Evolutionary conservation across 2,329 filamentous ascomycete species (phyloP), one percentile per base, ranked within the genome.

Genomic region (Monilinia polystroma): DNA sequence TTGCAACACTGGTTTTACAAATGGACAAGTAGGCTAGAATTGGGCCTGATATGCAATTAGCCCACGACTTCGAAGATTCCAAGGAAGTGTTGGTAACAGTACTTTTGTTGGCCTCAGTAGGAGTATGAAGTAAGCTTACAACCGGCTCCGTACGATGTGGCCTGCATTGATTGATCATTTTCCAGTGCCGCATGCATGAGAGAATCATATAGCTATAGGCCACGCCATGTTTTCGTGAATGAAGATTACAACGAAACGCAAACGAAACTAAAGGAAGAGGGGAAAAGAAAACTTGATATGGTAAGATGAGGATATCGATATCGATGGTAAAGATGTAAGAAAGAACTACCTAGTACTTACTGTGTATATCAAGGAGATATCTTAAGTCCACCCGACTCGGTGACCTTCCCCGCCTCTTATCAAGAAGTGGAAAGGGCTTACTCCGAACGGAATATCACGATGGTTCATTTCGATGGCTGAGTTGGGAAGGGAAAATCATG

Each of bases 351-450:
- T 35, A 35, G 29, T 3, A 29, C 29, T 8, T 35, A 35, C 32
- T 35, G 5, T 35, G 32, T 5, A 35, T 35, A 35, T 47, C 14
- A 47, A 58, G 56, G 26, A 47, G 56, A 59, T 59, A 47, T 47
- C 56, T 59, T 59, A 47, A 47, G 16, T 59, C 41, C 56, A 59
- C 12, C 56, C 26, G 41, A n/a, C 11, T 32, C 41, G 11, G 32
- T 16, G 26, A 16, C 26, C 16, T 56, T 56, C 54, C 26, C 54
- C 54, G 54, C 54, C 41, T 41, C 32, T 56, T 56, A 23, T 38
- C 32, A 6, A 35, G 32, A 35, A 35, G 32, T 35, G 32, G 32
- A 35, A 35, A 5, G 32, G 32, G 32, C 32, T 35, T 26, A 23
- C 20, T 41, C 41, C 11, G 41, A 14, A 18, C 54, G 5, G 16